Conservation (phyloP, 306 rosid species). For the Citrullus colocynthis region DNA sequence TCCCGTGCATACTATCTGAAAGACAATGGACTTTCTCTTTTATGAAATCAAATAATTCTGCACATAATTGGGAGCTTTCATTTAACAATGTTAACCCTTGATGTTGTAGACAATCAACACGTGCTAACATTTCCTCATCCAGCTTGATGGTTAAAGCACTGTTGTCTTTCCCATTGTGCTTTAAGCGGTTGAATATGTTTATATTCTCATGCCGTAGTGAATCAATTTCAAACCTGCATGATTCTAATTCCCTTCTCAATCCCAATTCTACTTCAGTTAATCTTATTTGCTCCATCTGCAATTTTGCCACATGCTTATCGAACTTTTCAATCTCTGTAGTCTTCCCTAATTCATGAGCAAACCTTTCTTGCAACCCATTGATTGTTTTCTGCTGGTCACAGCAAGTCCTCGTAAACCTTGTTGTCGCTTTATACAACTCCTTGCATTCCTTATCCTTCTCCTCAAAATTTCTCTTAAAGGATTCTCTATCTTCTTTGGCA, state of each 20-base stretch:
- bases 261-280: constrained; percentile 58
- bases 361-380: constrained; percentile 54
- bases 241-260: constrained; percentile 75
- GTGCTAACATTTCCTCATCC: constrained; percentile 64
- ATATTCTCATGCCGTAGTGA: constrained; percentile 91
- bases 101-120: constrained; percentile 62
- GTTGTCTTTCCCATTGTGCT: constrained; percentile 51
- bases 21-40: constrained; percentile 37
- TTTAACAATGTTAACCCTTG: constrained; percentile 65
- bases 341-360: constrained; percentile 34
- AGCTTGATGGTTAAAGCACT: constrained; percentile 53
- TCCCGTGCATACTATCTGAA: constrained; percentile 24
- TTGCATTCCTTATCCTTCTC: constrained; percentile 81
- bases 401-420: constrained; percentile 71
- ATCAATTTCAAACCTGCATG: constrained; percentile 65
- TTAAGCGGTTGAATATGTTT: constrained; percentile 47
- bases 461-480: constrained; percentile 41
- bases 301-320: constrained; percentile 42
- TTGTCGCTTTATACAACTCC: constrained; percentile 58
- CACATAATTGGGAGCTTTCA: constrained; percentile 58
- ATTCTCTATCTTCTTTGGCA: constrained; percentile 48
- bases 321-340: constrained; percentile 34
- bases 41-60: constrained; percentile 47
- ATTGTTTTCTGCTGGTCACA: constrained; percentile 86
- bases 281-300: constrained; percentile 82